Conservation (phyloP, 2,329 filamentous ascomycete species). For the Colletotrichum destructivum region DNA sequence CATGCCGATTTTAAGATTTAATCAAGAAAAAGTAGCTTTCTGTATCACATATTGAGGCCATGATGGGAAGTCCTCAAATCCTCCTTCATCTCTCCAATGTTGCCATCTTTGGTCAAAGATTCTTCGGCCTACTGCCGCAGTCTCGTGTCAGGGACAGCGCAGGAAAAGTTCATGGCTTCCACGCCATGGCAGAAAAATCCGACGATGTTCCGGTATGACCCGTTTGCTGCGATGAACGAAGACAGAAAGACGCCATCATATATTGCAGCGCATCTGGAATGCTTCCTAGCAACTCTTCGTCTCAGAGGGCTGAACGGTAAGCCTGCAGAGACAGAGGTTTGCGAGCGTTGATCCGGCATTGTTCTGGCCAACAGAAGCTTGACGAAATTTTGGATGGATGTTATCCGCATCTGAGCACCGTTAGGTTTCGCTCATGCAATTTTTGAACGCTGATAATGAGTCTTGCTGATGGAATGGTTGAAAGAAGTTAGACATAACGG, state of each 20-base stretch:
- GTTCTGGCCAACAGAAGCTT: background rate
- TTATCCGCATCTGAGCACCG: background rate
- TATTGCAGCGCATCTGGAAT: background rate
- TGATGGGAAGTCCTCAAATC: conserved; percentile 16
- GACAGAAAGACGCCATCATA: background rate
- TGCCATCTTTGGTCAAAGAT: conserved; percentile 3
- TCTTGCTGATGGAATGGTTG: conserved; percentile 9
- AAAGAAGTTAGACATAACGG: background rate
- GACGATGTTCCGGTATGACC: conserved; percentile 15
- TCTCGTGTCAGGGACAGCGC: conserved; percentile 1
- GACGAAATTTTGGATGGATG: background rate
- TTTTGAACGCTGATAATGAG: conserved; percentile 2
- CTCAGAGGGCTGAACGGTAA: background rate
- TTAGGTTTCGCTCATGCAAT: background rate
- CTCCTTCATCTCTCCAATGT: background rate
- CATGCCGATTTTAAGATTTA: too few species aligned
- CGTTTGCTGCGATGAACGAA: conserved; percentile 4
- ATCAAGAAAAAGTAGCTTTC: background rate
- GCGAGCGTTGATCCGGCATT: background rate
- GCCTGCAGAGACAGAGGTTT: conserved; percentile 4
- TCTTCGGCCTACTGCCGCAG: background rate
- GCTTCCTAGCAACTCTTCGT: background rate
- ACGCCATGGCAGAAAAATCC: background rate
- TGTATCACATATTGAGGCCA: conserved; percentile 9
- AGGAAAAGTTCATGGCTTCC: conserved; percentile 9